Percentiles rank a stretch among this genome's conserved stretches.
These are phyloP conservation scores for Haematococcus sp. DNA, from an alignment of 139 green algal genomes.

Conservation along the genomic window DNA sequence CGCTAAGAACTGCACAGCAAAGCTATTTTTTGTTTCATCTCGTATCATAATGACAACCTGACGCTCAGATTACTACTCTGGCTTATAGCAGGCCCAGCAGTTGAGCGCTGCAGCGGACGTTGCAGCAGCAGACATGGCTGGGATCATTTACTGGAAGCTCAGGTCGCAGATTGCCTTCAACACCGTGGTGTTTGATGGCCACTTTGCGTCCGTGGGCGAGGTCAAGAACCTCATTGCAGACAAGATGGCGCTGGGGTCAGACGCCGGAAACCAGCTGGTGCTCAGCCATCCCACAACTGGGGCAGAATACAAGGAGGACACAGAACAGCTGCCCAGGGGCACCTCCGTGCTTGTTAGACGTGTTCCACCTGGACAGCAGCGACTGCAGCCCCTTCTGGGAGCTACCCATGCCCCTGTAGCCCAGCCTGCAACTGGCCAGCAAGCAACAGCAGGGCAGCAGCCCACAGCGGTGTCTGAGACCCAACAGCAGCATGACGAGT, in stretches of 20 bases:
- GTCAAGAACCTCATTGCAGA: constrained; percentile 76
- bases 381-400: constrained; percentile 9
- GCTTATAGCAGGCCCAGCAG: not conserved
- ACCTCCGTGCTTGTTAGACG: constrained; percentile 66
- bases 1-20: no score
- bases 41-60: no score
- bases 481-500: constrained; percentile 25
- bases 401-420: no score
- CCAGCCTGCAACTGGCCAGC: not conserved
- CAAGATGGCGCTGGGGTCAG: constrained; percentile 66
- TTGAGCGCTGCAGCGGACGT: not conserved
- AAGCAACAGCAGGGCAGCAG: no score
- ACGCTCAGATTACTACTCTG: not conserved
- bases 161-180: constrained; percentile 51
- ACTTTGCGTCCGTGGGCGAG: constrained; percentile 70
- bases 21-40: no score
- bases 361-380: constrained; percentile 30
- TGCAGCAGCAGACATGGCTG: constrained; percentile 9
- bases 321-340: constrained; percentile 58
- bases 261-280: constrained; percentile 56
- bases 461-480: not conserved
- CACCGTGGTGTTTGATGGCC: constrained; percentile 66
- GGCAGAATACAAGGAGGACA: constrained; percentile 57
- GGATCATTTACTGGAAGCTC: constrained; percentile 70
- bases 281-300: constrained; percentile 59